phyloP scores from a whole-genome alignment of 1,284 basidiomycete species.

The Naganishia liquefaciens region DNA sequence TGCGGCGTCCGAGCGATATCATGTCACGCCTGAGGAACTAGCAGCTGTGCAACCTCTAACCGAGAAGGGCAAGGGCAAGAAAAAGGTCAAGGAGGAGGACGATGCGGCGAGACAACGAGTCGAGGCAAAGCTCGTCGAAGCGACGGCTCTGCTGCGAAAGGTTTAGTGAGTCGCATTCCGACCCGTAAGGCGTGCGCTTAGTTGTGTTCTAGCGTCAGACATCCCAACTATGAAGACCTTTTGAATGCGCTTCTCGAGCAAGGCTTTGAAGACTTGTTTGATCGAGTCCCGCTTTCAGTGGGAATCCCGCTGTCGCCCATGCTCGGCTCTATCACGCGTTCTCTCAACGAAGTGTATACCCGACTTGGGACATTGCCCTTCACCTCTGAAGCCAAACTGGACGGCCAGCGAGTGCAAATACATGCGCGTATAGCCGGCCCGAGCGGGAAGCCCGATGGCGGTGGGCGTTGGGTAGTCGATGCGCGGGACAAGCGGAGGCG shows the following conservation, averaged over 20 bases:
- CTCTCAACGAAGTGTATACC: conserved; percentile 77
- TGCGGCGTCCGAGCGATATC: conserved; percentile 19
- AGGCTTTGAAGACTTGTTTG: conserved; percentile 64
- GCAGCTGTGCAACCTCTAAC: conserved; percentile 52
- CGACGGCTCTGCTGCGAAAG: conserved; percentile 68
- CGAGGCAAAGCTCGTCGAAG: conserved; percentile 58
- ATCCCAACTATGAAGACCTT: conserved; percentile 84
- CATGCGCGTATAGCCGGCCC: conserved; percentile 60
- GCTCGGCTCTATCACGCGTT: conserved; percentile 65
- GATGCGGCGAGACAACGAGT: conserved; percentile 59
- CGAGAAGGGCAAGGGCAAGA: conserved; percentile 53
- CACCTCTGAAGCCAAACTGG: conserved; percentile 78
- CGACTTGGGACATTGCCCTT: conserved; percentile 69
- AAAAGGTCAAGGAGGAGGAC: conserved; percentile 53
- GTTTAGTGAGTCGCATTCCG: conserved; percentile 60
- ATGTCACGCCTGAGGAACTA: conserved; percentile 50
- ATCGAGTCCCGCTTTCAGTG: conserved; percentile 71
- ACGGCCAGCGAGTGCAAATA: conserved; percentile 84
- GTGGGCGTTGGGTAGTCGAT: conserved; percentile 52
- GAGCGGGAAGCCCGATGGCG: conserved; percentile 50
- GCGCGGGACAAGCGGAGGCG: conserved; percentile 55
- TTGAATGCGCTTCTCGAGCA: conserved; percentile 64
- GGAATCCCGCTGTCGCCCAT: conserved; percentile 62
- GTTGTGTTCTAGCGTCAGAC: conserved; percentile 60
- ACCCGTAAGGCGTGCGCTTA: background rate